Percentiles rank a stretch among this genome's conserved stretches.
Evolutionary conservation across 768 basidiomycete genomes (phyloP).

Genomic region (Lentinus tigrinus): DNA sequence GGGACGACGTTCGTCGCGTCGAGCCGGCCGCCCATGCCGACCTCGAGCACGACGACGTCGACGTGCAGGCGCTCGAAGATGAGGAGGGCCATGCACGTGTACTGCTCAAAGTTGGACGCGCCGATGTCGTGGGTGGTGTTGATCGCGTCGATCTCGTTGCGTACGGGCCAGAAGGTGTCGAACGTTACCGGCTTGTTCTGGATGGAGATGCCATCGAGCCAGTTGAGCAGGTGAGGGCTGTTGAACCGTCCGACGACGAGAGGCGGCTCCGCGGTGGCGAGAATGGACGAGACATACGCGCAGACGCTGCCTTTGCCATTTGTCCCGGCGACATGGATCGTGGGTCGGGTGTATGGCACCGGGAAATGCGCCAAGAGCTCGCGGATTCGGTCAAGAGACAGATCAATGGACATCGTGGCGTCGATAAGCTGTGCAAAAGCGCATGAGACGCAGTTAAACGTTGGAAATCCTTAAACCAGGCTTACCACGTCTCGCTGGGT

Average conservation of each 20-base stretch:
- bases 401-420: conserved; percentile 53
- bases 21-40: conserved; percentile 89
- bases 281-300: conserved; percentile 74
- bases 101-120: conserved; percentile 79
- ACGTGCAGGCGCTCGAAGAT: conserved; percentile 70
- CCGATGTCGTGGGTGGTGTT: conserved; percentile 43
- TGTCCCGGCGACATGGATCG: conserved; percentile 90
- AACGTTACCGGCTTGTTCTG: conserved; percentile 51
- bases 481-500: no score
- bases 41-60: conserved; percentile 86
- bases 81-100: conserved; percentile 77
- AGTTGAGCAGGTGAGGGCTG: conserved; percentile 82
- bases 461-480: no score
- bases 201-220: conserved; percentile 76
- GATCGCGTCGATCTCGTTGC: conserved; percentile 46
- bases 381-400: conserved; percentile 60
- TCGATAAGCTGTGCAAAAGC: no score
- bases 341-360: conserved; percentile 66
- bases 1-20: conserved; percentile 94
- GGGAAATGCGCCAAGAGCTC: conserved; percentile 55
- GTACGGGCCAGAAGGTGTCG: conserved; percentile 46
- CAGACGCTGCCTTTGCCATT: conserved; percentile 98
- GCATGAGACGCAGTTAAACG: no score
- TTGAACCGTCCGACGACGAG: conserved; percentile 83
- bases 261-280: conserved; percentile 51